A percentile compares a stretch with the other conserved stretches of the same genome.
Evolutionary conservation across 225 moss, liverwort and hornwort species (phyloP).

Genomic region (Bryoerythrophyllum caledonicum): DNA sequence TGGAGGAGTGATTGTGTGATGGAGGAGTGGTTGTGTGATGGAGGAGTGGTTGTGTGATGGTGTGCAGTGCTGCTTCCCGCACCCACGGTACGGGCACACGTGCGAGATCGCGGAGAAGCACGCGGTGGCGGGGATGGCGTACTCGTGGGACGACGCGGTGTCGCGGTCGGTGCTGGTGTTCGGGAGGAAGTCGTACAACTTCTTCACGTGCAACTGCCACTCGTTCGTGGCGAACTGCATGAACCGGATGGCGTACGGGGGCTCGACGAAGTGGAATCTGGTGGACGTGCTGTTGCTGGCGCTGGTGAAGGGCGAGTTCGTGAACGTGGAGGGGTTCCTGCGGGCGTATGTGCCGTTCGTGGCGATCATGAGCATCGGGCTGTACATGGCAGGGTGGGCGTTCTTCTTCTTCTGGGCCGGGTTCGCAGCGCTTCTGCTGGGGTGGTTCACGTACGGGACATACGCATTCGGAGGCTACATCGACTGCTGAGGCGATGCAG

Average conservation of each 20-base stretch:
- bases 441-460: slow-evolving; percentile 70
- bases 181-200: slow-evolving; percentile 76
- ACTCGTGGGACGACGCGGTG: slow-evolving; percentile 88
- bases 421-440: slow-evolving; percentile 58
- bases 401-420: slow-evolving; percentile 88
- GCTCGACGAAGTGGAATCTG: slow-evolving; percentile 79
- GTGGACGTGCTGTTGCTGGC: slow-evolving; percentile 65
- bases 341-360: slow-evolving; percentile 74
- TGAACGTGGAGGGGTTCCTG: slow-evolving; percentile 46
- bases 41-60: neutral
- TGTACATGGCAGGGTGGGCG: slow-evolving; percentile 72
- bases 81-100: slow-evolving; percentile 47
- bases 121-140: slow-evolving; percentile 62
- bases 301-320: slow-evolving; percentile 70
- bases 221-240: slow-evolving; percentile 89
- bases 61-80: slow-evolving; percentile 87
- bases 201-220: slow-evolving; percentile 97
- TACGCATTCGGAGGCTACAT: slow-evolving; percentile 58
- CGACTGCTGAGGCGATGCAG: slow-evolving; percentile 37
- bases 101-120: slow-evolving; percentile 63
- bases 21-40: neutral
- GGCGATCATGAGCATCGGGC: slow-evolving; percentile 64
- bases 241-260: slow-evolving; percentile 84
- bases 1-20: neutral
- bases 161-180: slow-evolving; percentile 66